Evolutionary conservation across 2,329 filamentous ascomycete species (phyloP).

Genomic region (Colletotrichum sansevieriae): DNA sequence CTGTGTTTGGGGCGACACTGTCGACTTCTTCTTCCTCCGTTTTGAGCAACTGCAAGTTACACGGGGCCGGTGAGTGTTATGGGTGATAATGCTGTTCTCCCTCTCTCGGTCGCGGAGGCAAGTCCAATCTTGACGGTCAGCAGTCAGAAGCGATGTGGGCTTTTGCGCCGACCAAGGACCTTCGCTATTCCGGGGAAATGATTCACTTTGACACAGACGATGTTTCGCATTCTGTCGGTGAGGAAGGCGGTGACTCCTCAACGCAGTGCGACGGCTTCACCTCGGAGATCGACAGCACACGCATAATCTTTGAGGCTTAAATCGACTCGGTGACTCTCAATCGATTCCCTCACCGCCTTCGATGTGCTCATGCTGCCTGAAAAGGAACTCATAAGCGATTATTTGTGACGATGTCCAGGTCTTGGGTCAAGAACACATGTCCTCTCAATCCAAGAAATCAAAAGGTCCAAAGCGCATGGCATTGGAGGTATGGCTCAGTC

Average conservation of each 20-base stretch:
- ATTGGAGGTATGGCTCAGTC: no score
- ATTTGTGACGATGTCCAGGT: not conserved
- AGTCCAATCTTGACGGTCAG: not conserved
- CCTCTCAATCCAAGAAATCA: no score
- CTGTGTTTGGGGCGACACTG: slow-evolving; percentile 6
- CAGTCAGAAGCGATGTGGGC: slow-evolving; percentile 10
- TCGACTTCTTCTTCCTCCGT: not conserved
- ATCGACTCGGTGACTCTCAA: not conserved
- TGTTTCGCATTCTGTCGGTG: slow-evolving; percentile 12
- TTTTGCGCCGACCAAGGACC: not conserved
- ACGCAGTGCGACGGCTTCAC: slow-evolving; percentile 24
- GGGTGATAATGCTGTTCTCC: not conserved
- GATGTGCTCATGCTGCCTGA: not conserved
- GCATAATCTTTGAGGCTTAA: not conserved
- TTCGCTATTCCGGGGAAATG: no score
- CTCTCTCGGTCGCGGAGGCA: not conserved
- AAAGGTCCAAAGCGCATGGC: no score
- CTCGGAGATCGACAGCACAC: slow-evolving; percentile 27
- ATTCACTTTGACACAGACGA: not conserved
- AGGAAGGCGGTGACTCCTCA: not conserved
- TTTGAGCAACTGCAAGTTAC: slow-evolving; percentile 4
- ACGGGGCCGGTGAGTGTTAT: slow-evolving; percentile 5
- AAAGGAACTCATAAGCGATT: not conserved
- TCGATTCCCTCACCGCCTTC: slow-evolving; percentile 12
- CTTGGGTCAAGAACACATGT: not conserved